Conservation (phyloP, 345 rosid species). For the Rhodomyrtus tomentosa region DNA sequence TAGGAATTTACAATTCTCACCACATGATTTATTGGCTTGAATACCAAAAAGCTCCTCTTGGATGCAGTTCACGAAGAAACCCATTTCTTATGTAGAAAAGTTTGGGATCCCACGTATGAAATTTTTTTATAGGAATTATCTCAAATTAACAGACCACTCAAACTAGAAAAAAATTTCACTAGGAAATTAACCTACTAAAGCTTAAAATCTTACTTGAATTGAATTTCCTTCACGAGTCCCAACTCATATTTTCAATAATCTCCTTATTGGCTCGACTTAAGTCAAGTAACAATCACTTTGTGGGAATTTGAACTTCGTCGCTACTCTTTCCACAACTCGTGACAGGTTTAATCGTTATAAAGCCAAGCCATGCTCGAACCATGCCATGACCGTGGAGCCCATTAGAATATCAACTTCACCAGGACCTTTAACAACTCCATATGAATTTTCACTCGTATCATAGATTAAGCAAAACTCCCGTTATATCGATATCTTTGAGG, state of each 20-base stretch:
- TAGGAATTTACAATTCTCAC: neutral
- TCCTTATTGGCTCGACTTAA: neutral
- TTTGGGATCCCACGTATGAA: neutral
- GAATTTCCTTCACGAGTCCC: neutral
- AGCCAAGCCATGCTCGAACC: neutral
- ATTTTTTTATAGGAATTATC: neutral
- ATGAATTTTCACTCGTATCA: neutral
- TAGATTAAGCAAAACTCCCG: neutral
- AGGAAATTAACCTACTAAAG: neutral
- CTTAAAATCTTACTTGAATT: neutral
- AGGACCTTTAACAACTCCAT: neutral
- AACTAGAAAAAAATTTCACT: neutral
- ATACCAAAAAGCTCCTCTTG: neutral
- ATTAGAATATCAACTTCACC: fast-evolving
- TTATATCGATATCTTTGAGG: neutral
- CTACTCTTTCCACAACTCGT: neutral
- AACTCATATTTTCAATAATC: neutral
- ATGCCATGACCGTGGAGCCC: neutral
- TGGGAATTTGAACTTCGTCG: neutral
- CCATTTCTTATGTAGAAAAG: neutral
- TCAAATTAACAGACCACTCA: neutral
- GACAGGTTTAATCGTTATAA: neutral
- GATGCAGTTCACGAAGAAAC: neutral
- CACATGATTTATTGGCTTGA: neutral
- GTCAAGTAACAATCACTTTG: neutral